Evolutionary conservation across 2,329 filamentous ascomycete genomes (phyloP).

Genomic region (Chrysoporthe austroafricana): DNA sequence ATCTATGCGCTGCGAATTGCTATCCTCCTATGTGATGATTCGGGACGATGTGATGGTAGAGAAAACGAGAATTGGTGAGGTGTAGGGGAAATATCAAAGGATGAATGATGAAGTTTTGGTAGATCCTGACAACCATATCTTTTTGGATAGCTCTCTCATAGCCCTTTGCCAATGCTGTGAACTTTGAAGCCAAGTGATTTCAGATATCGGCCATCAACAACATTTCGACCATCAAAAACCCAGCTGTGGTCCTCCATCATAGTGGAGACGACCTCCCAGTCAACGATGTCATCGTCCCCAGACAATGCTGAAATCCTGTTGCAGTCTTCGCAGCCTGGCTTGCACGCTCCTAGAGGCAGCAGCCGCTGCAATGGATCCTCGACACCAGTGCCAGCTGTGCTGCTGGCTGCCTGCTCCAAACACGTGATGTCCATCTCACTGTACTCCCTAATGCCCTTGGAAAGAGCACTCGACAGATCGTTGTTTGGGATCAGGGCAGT

Average conservation of each 20-base stretch:
- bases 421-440: conserved; percentile 37
- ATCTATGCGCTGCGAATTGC: too few species aligned
- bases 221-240: conserved; percentile 28
- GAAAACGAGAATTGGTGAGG: background rate
- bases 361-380: conserved; percentile 9
- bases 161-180: conserved; percentile 29
- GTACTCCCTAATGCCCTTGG: conserved; percentile 17
- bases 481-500: background rate
- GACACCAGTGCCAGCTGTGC: conserved; percentile 27
- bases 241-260: conserved; percentile 30
- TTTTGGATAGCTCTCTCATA: background rate
- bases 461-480: background rate
- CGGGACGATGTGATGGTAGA: background rate
- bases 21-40: background rate
- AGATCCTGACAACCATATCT: too few species aligned
- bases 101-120: background rate
- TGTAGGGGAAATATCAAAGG: background rate
- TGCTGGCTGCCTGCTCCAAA: conserved; percentile 32
- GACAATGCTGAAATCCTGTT: conserved; percentile 18
- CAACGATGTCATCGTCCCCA: conserved; percentile 23
- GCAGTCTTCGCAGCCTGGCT: conserved; percentile 22
- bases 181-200: conserved; percentile 28
- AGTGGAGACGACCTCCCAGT: conserved; percentile 25
- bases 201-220: conserved; percentile 25
- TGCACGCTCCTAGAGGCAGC: conserved; percentile 3